phyloP scores from a whole-genome alignment of 805 yeast species.

The Cyberlindnera galapagoensis region DNA sequence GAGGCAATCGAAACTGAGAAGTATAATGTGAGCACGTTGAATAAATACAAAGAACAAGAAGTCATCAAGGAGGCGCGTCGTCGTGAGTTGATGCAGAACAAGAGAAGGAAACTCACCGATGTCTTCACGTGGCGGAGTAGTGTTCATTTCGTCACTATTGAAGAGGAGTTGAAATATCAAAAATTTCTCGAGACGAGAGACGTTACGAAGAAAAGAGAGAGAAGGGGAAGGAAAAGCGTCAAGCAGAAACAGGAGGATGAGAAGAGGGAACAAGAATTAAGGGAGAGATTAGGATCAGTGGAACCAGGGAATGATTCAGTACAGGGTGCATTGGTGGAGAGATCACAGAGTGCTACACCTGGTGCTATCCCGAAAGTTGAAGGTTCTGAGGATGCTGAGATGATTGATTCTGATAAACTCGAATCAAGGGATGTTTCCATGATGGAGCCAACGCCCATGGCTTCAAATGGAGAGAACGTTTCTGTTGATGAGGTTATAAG shows the following conservation, averaged over 20 bases:
- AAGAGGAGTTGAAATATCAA: constrained; percentile 51
- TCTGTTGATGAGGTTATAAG: too few relatives aligned
- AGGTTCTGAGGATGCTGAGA: background rate
- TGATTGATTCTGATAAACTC: background rate
- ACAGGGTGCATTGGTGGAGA: background rate
- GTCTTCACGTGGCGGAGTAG: constrained; percentile 47
- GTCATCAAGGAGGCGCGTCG: constrained; percentile 71
- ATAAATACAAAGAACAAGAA: constrained; percentile 80
- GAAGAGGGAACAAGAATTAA: constrained; percentile 23
- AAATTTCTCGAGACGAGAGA: constrained; percentile 34
- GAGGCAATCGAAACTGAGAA: constrained; percentile 86
- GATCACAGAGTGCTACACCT: too few relatives aligned
- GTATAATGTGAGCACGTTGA: constrained; percentile 64
- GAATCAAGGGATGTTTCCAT: constrained; percentile 1
- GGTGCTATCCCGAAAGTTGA: too few relatives aligned
- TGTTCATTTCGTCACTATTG: constrained; percentile 51
- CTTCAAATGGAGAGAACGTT: too few relatives aligned
- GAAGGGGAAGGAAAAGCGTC: constrained; percentile 36
- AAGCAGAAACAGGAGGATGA: constrained; percentile 34
- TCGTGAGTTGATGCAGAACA: constrained; percentile 62
- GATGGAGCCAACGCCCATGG: background rate
- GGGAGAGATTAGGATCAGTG: constrained; percentile 23
- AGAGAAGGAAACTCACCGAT: constrained; percentile 52
- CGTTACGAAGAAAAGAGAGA: constrained; percentile 36
- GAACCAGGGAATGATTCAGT: background rate